These are phyloP conservation scores for Beauveria bassiana DNA, from an alignment of 2,329 filamentous ascomycete species.

Conservation along the genomic window DNA sequence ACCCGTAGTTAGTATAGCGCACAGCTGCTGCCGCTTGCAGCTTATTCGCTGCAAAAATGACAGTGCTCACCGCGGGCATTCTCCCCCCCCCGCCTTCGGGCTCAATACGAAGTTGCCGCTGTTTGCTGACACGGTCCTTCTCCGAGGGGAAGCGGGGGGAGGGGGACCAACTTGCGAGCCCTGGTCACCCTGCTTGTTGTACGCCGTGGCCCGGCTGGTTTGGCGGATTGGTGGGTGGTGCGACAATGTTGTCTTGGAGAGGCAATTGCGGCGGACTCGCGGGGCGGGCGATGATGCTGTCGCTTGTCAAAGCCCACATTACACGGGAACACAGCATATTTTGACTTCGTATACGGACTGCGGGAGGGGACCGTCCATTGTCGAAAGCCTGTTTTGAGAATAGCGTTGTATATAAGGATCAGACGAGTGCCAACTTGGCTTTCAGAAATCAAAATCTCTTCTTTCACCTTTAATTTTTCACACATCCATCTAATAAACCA, in stretches of 20 bases:
- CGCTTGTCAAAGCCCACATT: conserved; percentile 5
- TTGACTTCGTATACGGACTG: background rate
- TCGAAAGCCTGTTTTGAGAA: too few relatives aligned
- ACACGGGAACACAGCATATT: background rate
- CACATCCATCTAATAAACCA: background rate
- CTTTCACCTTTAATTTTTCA: background rate
- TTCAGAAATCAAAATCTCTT: background rate
- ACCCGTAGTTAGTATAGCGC: too few relatives aligned
- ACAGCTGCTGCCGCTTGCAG: too few relatives aligned
- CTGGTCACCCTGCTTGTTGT: too few relatives aligned
- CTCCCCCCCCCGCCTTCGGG: background rate
- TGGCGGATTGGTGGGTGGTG: too few relatives aligned
- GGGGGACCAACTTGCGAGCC: too few relatives aligned
- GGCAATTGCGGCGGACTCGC: too few relatives aligned
- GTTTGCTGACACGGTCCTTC: background rate
- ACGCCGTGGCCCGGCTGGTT: background rate
- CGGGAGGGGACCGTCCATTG: too few relatives aligned
- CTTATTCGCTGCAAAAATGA: too few relatives aligned
- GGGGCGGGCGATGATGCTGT: background rate
- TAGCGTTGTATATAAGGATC: background rate
- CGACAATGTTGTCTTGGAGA: too few relatives aligned
- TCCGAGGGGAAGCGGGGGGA: too few relatives aligned
- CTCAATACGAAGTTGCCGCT: background rate
- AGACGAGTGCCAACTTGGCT: background rate
- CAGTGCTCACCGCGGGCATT: too few relatives aligned